These are phyloP conservation scores for Penicillium sp. DNA, from an alignment of 2,329 filamentous ascomycete genomes.

Conservation along the genomic window DNA sequence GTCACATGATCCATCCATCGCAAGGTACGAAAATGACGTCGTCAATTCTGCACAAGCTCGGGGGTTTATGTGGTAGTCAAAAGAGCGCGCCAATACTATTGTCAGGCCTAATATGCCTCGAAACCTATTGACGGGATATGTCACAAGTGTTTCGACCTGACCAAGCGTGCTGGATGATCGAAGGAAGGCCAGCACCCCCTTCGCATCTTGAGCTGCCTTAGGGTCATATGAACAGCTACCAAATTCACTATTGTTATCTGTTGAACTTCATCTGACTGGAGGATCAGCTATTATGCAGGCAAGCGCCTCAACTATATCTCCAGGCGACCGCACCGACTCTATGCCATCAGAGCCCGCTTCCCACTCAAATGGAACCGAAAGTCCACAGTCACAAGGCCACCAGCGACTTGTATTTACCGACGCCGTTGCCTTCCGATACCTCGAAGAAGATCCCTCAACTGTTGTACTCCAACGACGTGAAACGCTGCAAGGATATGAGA, in stretches of 20 bases:
- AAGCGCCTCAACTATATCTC: conserved; percentile 22
- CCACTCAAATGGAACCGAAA: conserved; percentile 15
- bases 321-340: conserved; percentile 28
- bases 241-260: not conserved
- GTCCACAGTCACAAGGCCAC: conserved; percentile 36
- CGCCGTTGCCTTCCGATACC: conserved; percentile 65
- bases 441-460: conserved; percentile 79
- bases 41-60: conserved; percentile 14
- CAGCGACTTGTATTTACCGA: conserved; percentile 63
- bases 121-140: conserved; percentile 24
- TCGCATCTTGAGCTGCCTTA: conserved; percentile 18
- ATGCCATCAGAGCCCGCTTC: conserved; percentile 14
- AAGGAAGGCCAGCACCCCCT: conserved; percentile 28
- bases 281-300: conserved; percentile 21
- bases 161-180: conserved; percentile 24
- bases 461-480: conserved; percentile 68
- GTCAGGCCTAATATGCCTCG: conserved; percentile 13
- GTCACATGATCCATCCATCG: conserved; percentile 14
- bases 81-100: not conserved
- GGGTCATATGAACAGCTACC: conserved; percentile 9
- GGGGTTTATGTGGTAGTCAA: not conserved
- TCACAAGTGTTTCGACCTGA: conserved; percentile 23
- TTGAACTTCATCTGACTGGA: not conserved
- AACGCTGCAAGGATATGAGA: conserved; percentile 76
- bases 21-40: conserved; percentile 21